Evolutionary conservation across 2,329 filamentous ascomycete genomes (phyloP).

Genomic region (Pseudocercospora musae): DNA sequence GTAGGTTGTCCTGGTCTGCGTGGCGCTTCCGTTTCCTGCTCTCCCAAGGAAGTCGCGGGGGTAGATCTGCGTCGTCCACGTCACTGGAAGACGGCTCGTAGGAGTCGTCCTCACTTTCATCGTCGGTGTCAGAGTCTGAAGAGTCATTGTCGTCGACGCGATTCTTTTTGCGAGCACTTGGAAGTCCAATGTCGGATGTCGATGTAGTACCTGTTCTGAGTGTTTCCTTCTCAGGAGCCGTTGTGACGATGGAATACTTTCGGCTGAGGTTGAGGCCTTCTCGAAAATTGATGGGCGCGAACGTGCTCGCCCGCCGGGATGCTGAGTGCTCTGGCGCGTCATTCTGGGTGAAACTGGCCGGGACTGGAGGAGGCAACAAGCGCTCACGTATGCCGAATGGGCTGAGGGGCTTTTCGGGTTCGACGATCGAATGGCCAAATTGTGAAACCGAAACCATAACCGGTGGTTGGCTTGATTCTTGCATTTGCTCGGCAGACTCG

Average conservation of each 20-base stretch:
- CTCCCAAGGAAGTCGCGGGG: conserved; percentile 26
- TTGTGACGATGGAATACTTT: conserved; percentile 49
- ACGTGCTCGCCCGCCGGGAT: conserved; percentile 42
- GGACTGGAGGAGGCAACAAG: conserved; percentile 44
- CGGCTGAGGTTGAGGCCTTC: conserved; percentile 48
- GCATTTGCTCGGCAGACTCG: not conserved
- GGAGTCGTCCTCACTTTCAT: conserved; percentile 31
- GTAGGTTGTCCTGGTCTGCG: not conserved
- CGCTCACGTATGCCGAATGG: conserved; percentile 45
- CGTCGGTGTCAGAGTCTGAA: conserved; percentile 12
- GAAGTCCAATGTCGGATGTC: conserved; percentile 15
- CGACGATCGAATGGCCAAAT: not conserved
- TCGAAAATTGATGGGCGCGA: conserved; percentile 52
- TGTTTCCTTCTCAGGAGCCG: not conserved
- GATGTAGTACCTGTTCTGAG: not conserved
- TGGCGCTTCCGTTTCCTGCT: conserved; percentile 29
- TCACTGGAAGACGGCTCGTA: conserved; percentile 23
- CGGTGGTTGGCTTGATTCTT: not conserved
- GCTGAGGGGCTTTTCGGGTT: conserved; percentile 33
- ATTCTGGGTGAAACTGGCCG: conserved; percentile 23
- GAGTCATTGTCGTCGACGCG: conserved; percentile 5
- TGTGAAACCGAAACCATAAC: not conserved
- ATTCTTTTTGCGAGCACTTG: conserved; percentile 9
- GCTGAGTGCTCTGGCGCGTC: not conserved
- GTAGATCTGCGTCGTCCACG: conserved; percentile 21